Conservation (phyloP, 257 asterid genomes). For the Nicotiana tabacum region DNA sequence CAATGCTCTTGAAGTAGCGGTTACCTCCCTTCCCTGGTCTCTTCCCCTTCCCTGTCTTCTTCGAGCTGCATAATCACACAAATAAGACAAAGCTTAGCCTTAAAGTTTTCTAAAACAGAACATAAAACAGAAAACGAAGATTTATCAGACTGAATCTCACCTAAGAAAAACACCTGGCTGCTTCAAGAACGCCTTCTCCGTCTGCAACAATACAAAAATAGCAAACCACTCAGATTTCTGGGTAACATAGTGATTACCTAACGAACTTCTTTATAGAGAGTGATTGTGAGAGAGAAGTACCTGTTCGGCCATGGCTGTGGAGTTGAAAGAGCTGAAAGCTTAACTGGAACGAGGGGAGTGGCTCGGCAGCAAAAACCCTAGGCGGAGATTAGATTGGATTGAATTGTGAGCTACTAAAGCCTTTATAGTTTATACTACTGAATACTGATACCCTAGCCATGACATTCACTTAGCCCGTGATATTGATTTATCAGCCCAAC, state of each 20-base stretch:
- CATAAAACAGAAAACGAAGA: background rate
- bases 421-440: background rate
- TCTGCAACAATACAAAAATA: slow-evolving; percentile 27
- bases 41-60: slow-evolving; percentile 58
- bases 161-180: slow-evolving; percentile 71
- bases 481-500: background rate
- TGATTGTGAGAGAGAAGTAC: slow-evolving; percentile 7
- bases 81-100: background rate
- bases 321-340: background rate
- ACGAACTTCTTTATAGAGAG: background rate
- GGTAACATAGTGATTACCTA: too few relatives aligned
- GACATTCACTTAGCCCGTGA: too few relatives aligned
- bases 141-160: slow-evolving; percentile 12
- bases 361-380: background rate
- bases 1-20: slow-evolving; percentile 51
- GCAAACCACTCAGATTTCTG: background rate
- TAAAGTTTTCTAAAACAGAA: background rate
- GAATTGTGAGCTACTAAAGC: background rate
- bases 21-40: slow-evolving; percentile 66
- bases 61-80: slow-evolving; percentile 34
- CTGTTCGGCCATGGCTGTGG: slow-evolving; percentile 54
- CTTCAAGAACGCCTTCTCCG: slow-evolving; percentile 71
- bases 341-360: background rate
- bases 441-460: background rate
- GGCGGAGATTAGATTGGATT: background rate